These are phyloP conservation scores for Acacia confusa DNA, from an alignment of 306 rosid genomes.

Conservation along the genomic window DNA sequence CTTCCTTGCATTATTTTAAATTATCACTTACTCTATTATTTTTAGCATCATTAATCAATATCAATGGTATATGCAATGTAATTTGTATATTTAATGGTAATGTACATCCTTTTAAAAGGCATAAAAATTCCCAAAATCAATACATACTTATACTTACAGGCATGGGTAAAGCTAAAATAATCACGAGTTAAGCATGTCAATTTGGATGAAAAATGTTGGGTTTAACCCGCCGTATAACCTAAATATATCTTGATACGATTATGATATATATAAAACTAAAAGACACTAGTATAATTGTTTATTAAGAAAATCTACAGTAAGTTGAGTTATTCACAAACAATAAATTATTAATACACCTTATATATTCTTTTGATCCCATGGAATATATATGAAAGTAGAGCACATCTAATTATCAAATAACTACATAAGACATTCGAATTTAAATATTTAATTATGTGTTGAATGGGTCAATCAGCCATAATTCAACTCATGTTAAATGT, in stretches of 20 bases:
- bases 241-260: too few species aligned
- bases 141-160: background rate
- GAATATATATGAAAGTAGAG: too few species aligned
- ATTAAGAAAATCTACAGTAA: too few species aligned
- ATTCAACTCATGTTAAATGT: background rate
- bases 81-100: background rate
- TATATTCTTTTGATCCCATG: background rate
- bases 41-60: background rate
- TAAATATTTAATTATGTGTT: background rate
- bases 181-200: background rate
- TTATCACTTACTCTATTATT: background rate
- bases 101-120: background rate
- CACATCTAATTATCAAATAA: background rate
- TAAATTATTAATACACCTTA: too few species aligned
- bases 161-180: background rate
- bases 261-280: too few species aligned
- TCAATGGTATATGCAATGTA: background rate
- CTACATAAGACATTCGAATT: background rate
- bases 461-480: background rate
- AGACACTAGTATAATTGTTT: too few species aligned
- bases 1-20: background rate
- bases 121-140: background rate
- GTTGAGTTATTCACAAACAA: background rate
- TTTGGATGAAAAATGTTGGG: background rate
- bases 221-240: background rate